Base-by-base conservation (phyloP, 768 basidiomycete species). In the Favolaschia claudopus region DNA sequence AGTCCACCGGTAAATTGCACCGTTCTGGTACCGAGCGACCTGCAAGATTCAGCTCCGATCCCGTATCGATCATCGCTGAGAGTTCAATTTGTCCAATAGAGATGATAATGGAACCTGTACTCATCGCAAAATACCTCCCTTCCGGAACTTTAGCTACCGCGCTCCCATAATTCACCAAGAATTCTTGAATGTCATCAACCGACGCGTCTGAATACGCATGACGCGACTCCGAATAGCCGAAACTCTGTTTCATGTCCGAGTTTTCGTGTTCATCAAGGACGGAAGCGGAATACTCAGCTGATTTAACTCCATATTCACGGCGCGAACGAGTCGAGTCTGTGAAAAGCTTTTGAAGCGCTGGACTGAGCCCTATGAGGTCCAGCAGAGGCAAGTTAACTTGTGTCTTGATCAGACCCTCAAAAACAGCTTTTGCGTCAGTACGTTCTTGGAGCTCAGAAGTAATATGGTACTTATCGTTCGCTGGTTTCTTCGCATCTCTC, bases 371-470 rank as follows among this genome's bases (percentile, higher is more conserved):
- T 4, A 60, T n/a, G 9, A 54, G n/a, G 8, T 60, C 17, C 1
- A 60, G 14, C 7, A 60, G 45, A 0, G 58, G 58, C 0, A 59
- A 5, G 0, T 44, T 40, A 14, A 60, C 9, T 5, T 31, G 9
- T 22, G 20, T 29, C 6, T 40, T 24, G 3, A 60, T 6, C 2
- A 43, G 13, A 5, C 17, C 10, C 32, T 60, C n/a, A 1, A 54
- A 55, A 1, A 60, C 1, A 10, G 6, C 9, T 12, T 47, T 55
- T 0, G 46, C 12, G 22, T 60, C 47, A 49, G 52, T 46, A 2
- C 7, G 37, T 2, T 60, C 59, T n/a, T 60, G 59, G 6, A 60
- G 27, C 1, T 48, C 28, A 12, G 52, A 60, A 0, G 59, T 60
- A 17, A 60, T 15, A 22, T 49, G 59, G 15, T 60, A 60, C 32